These are phyloP conservation scores for Aspergillus sp. DNA, from an alignment of 2,329 filamentous ascomycete species.

Conservation along the genomic window DNA sequence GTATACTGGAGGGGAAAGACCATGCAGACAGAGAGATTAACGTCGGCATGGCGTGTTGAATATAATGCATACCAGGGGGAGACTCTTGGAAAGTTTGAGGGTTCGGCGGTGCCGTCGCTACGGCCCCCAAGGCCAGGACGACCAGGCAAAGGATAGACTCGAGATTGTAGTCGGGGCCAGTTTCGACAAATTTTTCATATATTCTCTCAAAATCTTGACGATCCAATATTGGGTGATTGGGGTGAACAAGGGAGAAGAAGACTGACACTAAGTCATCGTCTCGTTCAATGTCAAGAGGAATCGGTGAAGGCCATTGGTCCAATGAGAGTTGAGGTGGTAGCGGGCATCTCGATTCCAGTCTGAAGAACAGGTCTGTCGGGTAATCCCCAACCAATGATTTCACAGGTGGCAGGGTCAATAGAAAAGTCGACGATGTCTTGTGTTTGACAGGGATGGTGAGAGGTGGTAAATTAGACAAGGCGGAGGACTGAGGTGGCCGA, in stretches of 20 bases:
- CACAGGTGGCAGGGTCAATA: not conserved
- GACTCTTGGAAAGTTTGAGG: not conserved
- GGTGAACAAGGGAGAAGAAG: not conserved
- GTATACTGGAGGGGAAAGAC: not conserved
- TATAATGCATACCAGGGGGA: not conserved
- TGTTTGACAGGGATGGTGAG: constrained; percentile 2
- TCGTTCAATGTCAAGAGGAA: not conserved
- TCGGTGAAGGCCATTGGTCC: not conserved
- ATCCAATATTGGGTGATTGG: constrained; percentile 1
- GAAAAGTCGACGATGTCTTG: constrained; percentile 1
- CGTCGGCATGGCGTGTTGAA: not conserved
- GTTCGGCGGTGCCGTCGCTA: not conserved
- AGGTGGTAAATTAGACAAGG: not conserved
- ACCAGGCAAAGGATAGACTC: not conserved
- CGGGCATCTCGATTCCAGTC: not conserved
- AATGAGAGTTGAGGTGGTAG: not conserved
- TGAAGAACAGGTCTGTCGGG: not conserved
- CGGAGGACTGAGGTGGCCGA: not conserved
- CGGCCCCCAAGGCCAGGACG: not conserved
- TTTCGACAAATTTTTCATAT: not conserved
- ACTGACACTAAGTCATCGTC: not conserved
- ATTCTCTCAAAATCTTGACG: not conserved
- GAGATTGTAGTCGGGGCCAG: not conserved
- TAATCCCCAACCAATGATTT: not conserved
- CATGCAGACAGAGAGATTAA: not conserved